These are phyloP conservation scores for Saturnispora dispora DNA, from an alignment of 805 yeast genomes.

Conservation along the genomic window DNA sequence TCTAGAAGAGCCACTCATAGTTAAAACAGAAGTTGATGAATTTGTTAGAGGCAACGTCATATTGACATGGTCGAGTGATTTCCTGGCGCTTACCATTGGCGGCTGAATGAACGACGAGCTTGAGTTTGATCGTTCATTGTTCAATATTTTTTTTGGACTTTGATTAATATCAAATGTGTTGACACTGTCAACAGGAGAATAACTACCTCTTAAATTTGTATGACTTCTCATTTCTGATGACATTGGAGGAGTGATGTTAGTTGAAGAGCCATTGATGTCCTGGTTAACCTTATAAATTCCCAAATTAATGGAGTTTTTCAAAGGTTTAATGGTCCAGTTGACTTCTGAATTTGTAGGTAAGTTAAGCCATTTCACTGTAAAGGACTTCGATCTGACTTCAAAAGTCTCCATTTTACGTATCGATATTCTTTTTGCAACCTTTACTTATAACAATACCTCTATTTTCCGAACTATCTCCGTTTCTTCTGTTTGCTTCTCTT, in stretches of 20 bases:
- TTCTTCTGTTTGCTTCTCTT: not conserved
- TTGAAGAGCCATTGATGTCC: slow-evolving; percentile 6
- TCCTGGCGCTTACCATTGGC: not conserved
- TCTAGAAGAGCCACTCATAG: not conserved
- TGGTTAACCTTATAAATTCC: slow-evolving; percentile 26
- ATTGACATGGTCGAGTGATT: not conserved
- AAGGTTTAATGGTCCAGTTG: slow-evolving; percentile 76
- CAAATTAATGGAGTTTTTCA: slow-evolving; percentile 47
- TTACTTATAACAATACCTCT: not conserved
- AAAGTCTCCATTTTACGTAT: slow-evolving; percentile 65
- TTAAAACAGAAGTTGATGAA: not conserved
- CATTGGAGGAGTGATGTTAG: slow-evolving; percentile 7
- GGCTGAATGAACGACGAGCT: not conserved
- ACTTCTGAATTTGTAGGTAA: slow-evolving; percentile 59
- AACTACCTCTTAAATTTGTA: not conserved
- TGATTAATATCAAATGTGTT: slow-evolving; percentile 25
- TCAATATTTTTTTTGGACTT: slow-evolving; percentile 24
- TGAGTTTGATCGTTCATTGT: not conserved
- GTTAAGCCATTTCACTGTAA: slow-evolving; percentile 84
- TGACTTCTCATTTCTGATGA: slow-evolving; percentile 7
- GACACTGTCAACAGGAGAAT: slow-evolving; percentile 16
- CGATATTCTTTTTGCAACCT: not conserved
- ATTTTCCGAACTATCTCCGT: not conserved
- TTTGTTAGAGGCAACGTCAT: not conserved
- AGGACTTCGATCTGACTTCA: slow-evolving; percentile 83